A percentile compares a stretch with the other conserved stretches of the same genome.
These are phyloP conservation scores for Hypoxylon intermedium DNA, from an alignment of 495 filamentous ascomycete species.

Conservation along the genomic window DNA sequence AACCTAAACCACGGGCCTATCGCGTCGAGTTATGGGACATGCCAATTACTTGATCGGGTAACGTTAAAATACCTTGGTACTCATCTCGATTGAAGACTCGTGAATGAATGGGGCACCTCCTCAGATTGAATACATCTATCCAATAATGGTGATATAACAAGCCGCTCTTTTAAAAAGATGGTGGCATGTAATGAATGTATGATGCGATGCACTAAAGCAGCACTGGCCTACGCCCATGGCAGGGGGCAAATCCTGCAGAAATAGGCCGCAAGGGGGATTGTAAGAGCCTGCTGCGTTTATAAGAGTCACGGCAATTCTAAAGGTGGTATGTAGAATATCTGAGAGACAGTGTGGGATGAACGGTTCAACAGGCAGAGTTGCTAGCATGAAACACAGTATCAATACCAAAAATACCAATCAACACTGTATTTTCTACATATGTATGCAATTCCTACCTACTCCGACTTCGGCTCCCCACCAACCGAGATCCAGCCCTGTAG, in stretches of 20 bases:
- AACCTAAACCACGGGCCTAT: slow-evolving; percentile 19
- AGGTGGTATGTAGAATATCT: neutral
- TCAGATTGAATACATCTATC: too few relatives aligned
- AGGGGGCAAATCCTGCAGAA: neutral
- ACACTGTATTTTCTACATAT: neutral
- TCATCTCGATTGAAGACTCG: slow-evolving; percentile 33
- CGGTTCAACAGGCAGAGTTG: too few relatives aligned
- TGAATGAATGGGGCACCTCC: slow-evolving; percentile 4
- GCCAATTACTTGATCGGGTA: slow-evolving; percentile 28
- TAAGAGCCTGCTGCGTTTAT: neutral
- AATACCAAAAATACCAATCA: too few relatives aligned
- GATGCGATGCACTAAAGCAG: slow-evolving; percentile 21
- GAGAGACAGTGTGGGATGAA: neutral
- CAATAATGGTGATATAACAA: too few relatives aligned
- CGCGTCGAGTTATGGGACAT: slow-evolving; percentile 11
- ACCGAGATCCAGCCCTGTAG: slow-evolving; percentile 9
- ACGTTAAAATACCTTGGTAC: neutral
- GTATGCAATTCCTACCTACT: neutral
- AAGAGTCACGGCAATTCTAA: neutral
- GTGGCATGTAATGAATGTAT: neutral
- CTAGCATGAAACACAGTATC: too few relatives aligned
- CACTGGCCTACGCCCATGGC: slow-evolving; percentile 5
- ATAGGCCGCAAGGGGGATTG: neutral
- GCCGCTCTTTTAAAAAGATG: neutral
- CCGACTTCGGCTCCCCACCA: slow-evolving; percentile 26